phyloP scores from a whole-genome alignment of 2,329 filamentous ascomycete species.

The Exophiala oligosperma region DNA sequence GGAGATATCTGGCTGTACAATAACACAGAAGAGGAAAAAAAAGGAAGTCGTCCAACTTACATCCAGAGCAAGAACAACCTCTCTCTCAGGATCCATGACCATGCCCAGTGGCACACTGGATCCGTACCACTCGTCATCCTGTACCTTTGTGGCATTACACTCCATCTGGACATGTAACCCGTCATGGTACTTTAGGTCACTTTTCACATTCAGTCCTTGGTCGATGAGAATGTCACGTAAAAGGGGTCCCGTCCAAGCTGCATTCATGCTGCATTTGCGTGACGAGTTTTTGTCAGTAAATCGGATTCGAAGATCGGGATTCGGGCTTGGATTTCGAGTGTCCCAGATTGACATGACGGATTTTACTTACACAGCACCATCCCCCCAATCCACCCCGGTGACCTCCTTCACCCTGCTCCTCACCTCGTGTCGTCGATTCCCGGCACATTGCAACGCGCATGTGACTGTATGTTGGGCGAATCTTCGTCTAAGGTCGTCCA shows the following conservation, averaged over 20 bases:
- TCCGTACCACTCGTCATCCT: constrained; percentile 60
- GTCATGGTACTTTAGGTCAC: constrained; percentile 29
- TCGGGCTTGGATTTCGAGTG: no score
- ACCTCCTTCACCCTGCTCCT: constrained; percentile 60
- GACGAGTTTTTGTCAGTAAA: not conserved
- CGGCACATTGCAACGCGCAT: constrained; percentile 60
- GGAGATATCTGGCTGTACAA: no score
- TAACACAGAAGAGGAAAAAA: not conserved
- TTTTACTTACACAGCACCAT: constrained; percentile 49
- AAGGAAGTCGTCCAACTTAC: constrained; percentile 27
- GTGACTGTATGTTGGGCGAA: constrained; percentile 56
- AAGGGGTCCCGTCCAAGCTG: constrained; percentile 55
- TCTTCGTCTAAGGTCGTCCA: constrained; percentile 46
- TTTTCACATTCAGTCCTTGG: constrained; percentile 40
- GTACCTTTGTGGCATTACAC: constrained; percentile 50
- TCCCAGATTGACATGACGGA: no score
- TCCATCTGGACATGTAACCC: constrained; percentile 55
- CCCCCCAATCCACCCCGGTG: constrained; percentile 59
- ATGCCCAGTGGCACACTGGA: constrained; percentile 52
- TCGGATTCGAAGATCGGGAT: no score
- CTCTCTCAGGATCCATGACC: constrained; percentile 43
- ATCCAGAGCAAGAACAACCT: constrained; percentile 49
- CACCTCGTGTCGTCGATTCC: constrained; percentile 62
- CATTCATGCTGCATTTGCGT: constrained; percentile 49
- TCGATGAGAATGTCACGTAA: constrained; percentile 52